Percentiles rank a stretch among this genome's conserved stretches.
phyloP scores from a whole-genome alignment of 2,329 filamentous ascomycete species.

The Apiospora sp. region DNA sequence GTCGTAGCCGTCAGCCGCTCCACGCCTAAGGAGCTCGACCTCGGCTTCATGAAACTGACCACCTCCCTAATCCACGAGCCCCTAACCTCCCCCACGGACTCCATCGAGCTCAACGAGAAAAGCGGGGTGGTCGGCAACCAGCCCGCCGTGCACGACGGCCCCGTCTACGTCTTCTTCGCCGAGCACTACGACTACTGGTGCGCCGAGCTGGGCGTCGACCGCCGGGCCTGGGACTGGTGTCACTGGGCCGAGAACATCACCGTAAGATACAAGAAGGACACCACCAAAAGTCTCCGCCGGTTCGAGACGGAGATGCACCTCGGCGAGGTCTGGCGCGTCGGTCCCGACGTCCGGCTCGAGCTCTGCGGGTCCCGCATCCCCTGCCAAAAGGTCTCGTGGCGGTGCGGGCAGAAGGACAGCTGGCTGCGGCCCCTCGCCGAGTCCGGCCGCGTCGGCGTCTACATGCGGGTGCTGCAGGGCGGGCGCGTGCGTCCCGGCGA shows the following conservation, averaged over 20 bases:
- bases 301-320: conserved; percentile 35
- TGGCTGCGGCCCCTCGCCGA: conserved; percentile 35
- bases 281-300: conserved; percentile 23
- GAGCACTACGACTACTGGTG: conserved; percentile 40
- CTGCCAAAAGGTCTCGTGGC: conserved; percentile 37
- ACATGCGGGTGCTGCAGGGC: conserved; percentile 33
- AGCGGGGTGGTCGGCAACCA: conserved; percentile 32
- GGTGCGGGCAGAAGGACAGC: conserved; percentile 36
- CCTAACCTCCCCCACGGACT: conserved; percentile 31
- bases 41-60: conserved; percentile 32
- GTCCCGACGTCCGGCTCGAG: conserved; percentile 33
- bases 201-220: conserved; percentile 32
- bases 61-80: conserved; percentile 36
- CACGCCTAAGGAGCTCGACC: conserved; percentile 30
- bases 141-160: conserved; percentile 37
- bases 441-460: conserved; percentile 34
- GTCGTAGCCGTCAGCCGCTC: conserved; percentile 36
- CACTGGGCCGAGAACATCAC: conserved; percentile 39
- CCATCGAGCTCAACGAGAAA: conserved; percentile 34
- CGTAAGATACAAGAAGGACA: conserved; percentile 25
- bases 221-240: conserved; percentile 34
- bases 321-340: conserved; percentile 36
- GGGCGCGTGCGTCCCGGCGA: conserved; percentile 35
- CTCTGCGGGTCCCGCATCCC: conserved; percentile 36
- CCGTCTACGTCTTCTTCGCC: conserved; percentile 36